Conservation (phyloP, 306 rosid species). For the Senna tora region DNA sequence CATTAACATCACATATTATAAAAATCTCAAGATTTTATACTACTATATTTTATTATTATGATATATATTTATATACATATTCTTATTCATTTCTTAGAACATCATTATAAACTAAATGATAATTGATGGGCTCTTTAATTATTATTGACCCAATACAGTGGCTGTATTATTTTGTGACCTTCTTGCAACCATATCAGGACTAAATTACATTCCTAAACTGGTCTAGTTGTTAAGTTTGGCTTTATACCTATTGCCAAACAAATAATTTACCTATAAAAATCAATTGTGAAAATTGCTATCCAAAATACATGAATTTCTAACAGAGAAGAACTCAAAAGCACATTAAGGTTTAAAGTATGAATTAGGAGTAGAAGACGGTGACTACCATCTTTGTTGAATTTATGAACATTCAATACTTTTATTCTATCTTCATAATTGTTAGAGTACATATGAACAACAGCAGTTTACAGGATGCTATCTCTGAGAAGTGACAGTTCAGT, state of each 20-base stretch:
- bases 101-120: neutral
- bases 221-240: neutral
- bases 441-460: neutral
- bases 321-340: neutral
- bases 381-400: neutral
- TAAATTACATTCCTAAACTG: neutral
- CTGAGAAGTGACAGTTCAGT: neutral
- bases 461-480: neutral
- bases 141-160: neutral
- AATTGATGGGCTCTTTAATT: neutral
- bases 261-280: neutral
- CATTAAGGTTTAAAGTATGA: neutral
- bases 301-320: neutral
- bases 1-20: constrained; percentile 25
- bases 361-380: neutral
- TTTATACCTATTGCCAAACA: neutral
- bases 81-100: neutral
- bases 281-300: neutral
- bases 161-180: neutral
- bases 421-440: neutral
- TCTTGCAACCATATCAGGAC: neutral
- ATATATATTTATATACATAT: neutral
- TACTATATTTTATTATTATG: neutral
- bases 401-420: neutral
- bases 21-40: constrained; percentile 25